Base-by-base conservation (phyloP, 192 early-diverging fungal species). In the Coemansia sp. region DNA sequence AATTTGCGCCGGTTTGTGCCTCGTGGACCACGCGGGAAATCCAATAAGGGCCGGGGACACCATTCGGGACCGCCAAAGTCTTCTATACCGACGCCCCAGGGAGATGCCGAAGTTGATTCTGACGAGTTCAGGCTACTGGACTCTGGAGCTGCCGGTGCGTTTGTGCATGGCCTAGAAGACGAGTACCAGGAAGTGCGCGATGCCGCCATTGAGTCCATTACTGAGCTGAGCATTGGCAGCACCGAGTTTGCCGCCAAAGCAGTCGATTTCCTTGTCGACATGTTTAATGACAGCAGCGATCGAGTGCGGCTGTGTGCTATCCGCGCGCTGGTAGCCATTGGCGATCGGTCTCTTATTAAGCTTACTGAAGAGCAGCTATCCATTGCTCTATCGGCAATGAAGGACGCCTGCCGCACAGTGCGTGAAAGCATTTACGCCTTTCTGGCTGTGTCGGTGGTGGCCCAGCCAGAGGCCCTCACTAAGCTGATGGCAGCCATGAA, bases 281-380 rank as follows among this genome's bases (percentile, higher is more conserved):
- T 99, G 93, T 94, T 99, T 65, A 96, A 97, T 77, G 96, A 99
- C 77, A 94, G 96, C 70, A 92, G 92, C 68, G 87, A 91, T 65
- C 82, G 82, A 39, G 91, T 99, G 3, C 89, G 96, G 0, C 66
- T 94, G 6, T 89, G 93, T 40, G 87, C 94, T 1, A 88, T 96
- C 34, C 83, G 83, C 18, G 91, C 86, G 53, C 84, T 99, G 13
- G 81, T 78, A 20, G 84, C 87, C 43, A 89, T 99, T 50, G 93
- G 89, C 1, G 68, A 70, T 3, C 76, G 77, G 1, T 62, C 83
- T 9, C 69, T 66, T 0, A 83, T 95, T 8, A 59, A 69, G 16
- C 77, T 95, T 33, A 85, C 89, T 37, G 85, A 84, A 6, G 90
- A 94, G 62, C 90, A 94, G 74, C 76, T 96, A 18, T 66, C 73